Conservation (phyloP, 2,329 filamentous ascomycete genomes). For the Trichophyton rubrum region DNA sequence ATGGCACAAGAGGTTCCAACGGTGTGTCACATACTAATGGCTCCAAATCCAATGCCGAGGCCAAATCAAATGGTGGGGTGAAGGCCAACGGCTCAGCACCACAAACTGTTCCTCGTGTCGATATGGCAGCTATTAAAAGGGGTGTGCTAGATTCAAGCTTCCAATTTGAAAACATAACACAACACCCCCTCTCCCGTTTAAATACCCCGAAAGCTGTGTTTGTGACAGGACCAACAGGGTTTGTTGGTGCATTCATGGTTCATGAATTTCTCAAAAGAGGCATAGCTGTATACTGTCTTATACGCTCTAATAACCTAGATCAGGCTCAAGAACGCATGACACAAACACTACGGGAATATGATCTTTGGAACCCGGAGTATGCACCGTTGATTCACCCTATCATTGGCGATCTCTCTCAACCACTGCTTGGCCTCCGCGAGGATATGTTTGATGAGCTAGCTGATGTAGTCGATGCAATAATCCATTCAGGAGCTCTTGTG, state of each 20-base stretch:
- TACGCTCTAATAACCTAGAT: background rate
- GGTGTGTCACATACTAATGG: background rate
- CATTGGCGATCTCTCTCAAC: background rate
- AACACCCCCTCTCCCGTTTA: background rate
- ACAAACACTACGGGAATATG: background rate
- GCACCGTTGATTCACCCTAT: background rate
- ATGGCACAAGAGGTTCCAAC: background rate
- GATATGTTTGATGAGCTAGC: background rate
- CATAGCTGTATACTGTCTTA: background rate
- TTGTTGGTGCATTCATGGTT: slow-evolving; percentile 5
- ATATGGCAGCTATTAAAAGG: background rate
- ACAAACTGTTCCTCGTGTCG: background rate
- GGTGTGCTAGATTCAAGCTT: background rate
- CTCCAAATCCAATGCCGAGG: background rate
- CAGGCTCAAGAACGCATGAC: background rate
- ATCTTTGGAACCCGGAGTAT: background rate
- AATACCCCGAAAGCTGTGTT: background rate
- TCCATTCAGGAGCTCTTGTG: slow-evolving; percentile 4
- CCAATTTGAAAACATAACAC: background rate
- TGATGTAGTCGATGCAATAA: background rate
- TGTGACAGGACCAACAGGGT: background rate
- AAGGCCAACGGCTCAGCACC: background rate
- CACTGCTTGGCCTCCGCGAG: background rate
- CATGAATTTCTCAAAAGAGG: background rate
- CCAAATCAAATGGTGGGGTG: background rate